phyloP scores from a whole-genome alignment of 371 early-diverging fungal species.

The Capillidium rhysosporum region DNA sequence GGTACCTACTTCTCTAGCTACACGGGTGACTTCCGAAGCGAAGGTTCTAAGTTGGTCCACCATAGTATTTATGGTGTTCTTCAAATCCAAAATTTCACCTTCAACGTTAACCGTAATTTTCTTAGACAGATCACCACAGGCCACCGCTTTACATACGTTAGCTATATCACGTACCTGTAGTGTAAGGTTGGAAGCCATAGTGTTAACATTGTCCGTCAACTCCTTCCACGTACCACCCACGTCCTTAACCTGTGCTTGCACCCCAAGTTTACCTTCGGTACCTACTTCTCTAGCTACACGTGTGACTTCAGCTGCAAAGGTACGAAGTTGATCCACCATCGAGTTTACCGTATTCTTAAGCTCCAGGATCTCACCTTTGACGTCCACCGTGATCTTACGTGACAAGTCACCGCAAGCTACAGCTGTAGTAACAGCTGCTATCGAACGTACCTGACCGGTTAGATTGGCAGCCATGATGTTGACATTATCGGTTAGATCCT shows the following conservation, averaged over 20 bases:
- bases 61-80: conserved; percentile 27
- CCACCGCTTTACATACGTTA: conserved; percentile 21
- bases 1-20: conserved; percentile 38
- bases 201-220: conserved; percentile 33
- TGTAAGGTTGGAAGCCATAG: conserved; percentile 20
- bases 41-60: conserved; percentile 25
- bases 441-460: conserved; percentile 27
- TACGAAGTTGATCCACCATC: conserved; percentile 26
- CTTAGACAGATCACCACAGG: conserved; percentile 24
- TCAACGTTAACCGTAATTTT: conserved; percentile 20
- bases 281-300: conserved; percentile 28
- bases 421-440: conserved; percentile 24
- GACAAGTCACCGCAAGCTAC: conserved; percentile 26
- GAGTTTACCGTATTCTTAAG: conserved; percentile 28
- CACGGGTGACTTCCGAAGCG: conserved; percentile 30
- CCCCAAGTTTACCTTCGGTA: conserved; percentile 31
- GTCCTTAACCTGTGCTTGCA: conserved; percentile 29
- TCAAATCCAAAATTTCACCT: conserved; percentile 30
- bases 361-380: conserved; percentile 27
- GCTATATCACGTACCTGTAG: conserved; percentile 16
- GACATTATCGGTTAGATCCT: conserved; percentile 27
- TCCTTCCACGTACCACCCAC: conserved; percentile 39
- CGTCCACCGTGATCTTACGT: conserved; percentile 20
- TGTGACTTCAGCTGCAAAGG: conserved; percentile 27
- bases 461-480: conserved; percentile 24